These are phyloP conservation scores for Orbilia oligospora DNA, from an alignment of 2,329 filamentous ascomycete genomes.

Conservation along the genomic window DNA sequence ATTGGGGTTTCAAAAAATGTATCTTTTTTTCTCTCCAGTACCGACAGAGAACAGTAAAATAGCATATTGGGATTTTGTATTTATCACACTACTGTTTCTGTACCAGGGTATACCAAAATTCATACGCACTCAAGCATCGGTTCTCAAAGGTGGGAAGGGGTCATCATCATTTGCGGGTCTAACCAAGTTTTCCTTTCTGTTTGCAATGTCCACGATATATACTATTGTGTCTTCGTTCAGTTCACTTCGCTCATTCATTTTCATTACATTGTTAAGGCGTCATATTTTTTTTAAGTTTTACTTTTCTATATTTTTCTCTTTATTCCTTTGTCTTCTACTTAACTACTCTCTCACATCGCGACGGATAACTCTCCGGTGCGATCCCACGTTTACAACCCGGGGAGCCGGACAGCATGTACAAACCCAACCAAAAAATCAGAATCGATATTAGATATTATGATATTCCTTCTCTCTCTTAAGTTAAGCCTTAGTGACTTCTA, in stretches of 20 bases:
- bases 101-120: conserved; percentile 42
- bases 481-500: background rate
- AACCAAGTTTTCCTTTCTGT: conserved; percentile 29
- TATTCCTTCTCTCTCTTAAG: background rate
- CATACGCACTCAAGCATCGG: conserved; percentile 45
- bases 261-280: conserved; percentile 60
- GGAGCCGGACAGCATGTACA: conserved; percentile 53
- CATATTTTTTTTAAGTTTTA: conserved; percentile 58
- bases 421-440: conserved; percentile 52
- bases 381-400: background rate
- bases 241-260: conserved; percentile 50
- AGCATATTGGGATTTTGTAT: conserved; percentile 53
- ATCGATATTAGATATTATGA: conserved; percentile 35
- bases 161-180: conserved; percentile 45
- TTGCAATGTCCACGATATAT: conserved; percentile 53
- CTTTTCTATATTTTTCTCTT: conserved; percentile 26
- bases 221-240: conserved; percentile 45
- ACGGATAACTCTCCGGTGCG: conserved; percentile 24
- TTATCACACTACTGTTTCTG: conserved; percentile 39
- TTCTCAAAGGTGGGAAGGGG: conserved; percentile 46
- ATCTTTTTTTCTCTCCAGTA: conserved; percentile 45
- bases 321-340: conserved; percentile 22
- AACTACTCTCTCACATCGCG: conserved; percentile 4
- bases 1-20: conserved; percentile 47
- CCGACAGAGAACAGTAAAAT: conserved; percentile 49